Evolutionary conservation across 768 basidiomycete genomes (phyloP).

Genomic region (Boletus fagicola): DNA sequence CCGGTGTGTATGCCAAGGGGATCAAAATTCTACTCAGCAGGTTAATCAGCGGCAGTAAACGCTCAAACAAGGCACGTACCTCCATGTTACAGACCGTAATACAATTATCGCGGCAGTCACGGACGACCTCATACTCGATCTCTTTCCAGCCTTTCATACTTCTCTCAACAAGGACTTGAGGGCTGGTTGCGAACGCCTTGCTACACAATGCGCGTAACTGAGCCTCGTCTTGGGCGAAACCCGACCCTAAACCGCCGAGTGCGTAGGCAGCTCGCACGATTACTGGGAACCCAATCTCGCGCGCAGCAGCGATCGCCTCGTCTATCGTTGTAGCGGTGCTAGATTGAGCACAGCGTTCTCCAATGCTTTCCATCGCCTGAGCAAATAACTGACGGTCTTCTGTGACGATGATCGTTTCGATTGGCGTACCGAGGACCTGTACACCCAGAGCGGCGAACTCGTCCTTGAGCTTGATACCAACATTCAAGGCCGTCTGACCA

Average conservation of each 20-base stretch:
- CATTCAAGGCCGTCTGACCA: constrained; percentile 95
- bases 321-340: constrained; percentile 81
- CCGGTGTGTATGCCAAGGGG: constrained; percentile 98
- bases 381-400: constrained; percentile 96
- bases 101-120: constrained; percentile 97
- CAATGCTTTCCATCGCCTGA: constrained; percentile 90
- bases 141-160: constrained; percentile 99
- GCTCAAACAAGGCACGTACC: constrained; percentile 48
- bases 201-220: constrained; percentile 85
- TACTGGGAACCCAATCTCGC: constrained; percentile 87
- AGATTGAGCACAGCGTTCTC: constrained; percentile 92
- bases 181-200: constrained; percentile 96
- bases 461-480: constrained; percentile 97
- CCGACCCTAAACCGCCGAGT: constrained; percentile 91
- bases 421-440: constrained; percentile 93
- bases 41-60: not conserved
- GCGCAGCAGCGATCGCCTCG: constrained; percentile 82
- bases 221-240: constrained; percentile 93
- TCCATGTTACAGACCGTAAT: constrained; percentile 99
- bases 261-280: constrained; percentile 98
- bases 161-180: constrained; percentile 98
- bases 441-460: constrained; percentile 90
- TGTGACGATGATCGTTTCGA: constrained; percentile 95
- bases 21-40: constrained; percentile 81
- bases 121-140: constrained; percentile 98